Evolutionary conservation across 176 grass and related monocot species (phyloP), one percentile per base, ranked within the genome.

Genomic region (Alopecurus myosuroides): DNA sequence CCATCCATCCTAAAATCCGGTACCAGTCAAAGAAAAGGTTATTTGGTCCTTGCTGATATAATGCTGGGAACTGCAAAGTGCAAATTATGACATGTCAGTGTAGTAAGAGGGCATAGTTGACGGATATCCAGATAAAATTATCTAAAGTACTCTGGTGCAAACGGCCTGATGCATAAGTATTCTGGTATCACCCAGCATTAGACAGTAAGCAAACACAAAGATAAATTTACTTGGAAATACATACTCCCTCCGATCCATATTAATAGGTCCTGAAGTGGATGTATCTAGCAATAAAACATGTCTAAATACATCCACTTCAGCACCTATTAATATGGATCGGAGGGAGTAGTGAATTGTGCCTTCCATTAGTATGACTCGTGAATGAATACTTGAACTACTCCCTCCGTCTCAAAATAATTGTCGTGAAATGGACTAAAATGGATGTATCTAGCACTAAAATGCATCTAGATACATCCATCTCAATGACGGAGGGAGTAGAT

Each of bases 21-120:
- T 92, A 96, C 97, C 97, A 99, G 83, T 99, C 97, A 39, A 99
- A 99, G 90, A 99, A 99, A 64, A 99, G 91, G 49, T 99, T 99
- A 61, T 89, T 99, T 61, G 97, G 74, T 14, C 97, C 97, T 90
- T 99, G 97, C 86, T 99, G 97, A 86, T 99, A 99, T 58, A 99
- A 64, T 28, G 97, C 97, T 81, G 97, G 97, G 62, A 99, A 99
- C 97, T 99, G 86, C 76, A 85, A 71, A 90, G 69, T 35, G 69
- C 36, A 88, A 84, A 28, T 13, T 46, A 64, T 66, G 78, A 3
- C 28, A 80, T 71, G 60, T 87, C 49, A 80, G 58, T 83, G 48
- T 79, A 22, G 50, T 55, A 78, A 23, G 13, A 81, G 45, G 12
- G 35, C 19, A 29, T 81, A 39, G 28, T 33, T 31, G 28, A 10